Evolutionary conservation across 768 basidiomycete species (phyloP), one percentile per base, ranked within the genome.

Genomic region (Infundibulicybe gibba): DNA sequence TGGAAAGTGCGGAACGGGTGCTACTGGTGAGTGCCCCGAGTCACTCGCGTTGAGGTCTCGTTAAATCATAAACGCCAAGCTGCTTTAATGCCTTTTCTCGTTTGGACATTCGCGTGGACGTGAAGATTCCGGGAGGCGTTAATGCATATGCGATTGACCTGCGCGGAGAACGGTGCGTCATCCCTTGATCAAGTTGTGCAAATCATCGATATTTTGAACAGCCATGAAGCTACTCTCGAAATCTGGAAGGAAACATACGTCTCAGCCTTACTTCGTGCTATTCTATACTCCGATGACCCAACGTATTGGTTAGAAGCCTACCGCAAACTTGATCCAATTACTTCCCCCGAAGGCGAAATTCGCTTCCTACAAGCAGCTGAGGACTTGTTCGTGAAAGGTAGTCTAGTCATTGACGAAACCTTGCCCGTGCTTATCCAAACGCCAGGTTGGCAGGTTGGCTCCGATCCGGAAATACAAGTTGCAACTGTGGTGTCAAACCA

Each of bases 1-100:
- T 98, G 92, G 91, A 95, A 94, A 64, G 90, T 99, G 16, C 77
- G 85, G 50, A 88, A 87, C 57, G 97, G 97, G 2, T 92, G 87
- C 44, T 99, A 91, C 61, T 99, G 93, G 87, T 91, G 59, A 50
- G 82, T 68, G 13, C 40, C 14, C 42, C 30, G 33, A 25, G 31
- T 46, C 16, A 17, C n/a, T 1, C 21, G 21, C 37, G 48, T 17
- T 31, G n/a, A 41, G 32, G 9, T 3, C 48, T 17, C 32, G 19
- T 41, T 45, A 10, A 11, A 33, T 45, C 17, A 47, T 37, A 10
- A 32, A 10, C 43, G 14, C 17, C 32, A 2, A 90, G 91, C 66
- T 97, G 93, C 66, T 99, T 97, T 72, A 97, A 99, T 63, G 97
- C 97, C 9, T 99, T 99, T 62, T 94, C 94, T 33, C 74, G 97